Evolutionary conservation across 331 rosid genomes (phyloP).

Genomic region (Quercus phellos): DNA sequence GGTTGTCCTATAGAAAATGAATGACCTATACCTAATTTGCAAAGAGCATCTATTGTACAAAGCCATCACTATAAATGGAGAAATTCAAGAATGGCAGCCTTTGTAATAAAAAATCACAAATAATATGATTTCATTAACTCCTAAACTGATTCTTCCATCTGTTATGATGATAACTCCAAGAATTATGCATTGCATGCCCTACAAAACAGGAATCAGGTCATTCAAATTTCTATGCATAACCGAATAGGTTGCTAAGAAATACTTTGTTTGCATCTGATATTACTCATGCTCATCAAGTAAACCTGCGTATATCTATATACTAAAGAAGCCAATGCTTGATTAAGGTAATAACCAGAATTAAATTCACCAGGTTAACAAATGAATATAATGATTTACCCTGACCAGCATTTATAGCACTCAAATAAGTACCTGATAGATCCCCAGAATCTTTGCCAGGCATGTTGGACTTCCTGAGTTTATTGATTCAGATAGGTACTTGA

Average conservation of each 20-base stretch:
- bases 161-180: background rate
- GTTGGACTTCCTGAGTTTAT: conserved; percentile 77
- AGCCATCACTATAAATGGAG: background rate
- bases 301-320: background rate
- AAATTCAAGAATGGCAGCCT: background rate
- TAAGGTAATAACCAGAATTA: background rate
- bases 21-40: background rate
- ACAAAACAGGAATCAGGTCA: background rate
- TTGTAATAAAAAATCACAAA: background rate
- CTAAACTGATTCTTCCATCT: background rate
- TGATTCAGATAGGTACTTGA: conserved; percentile 85
- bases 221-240: background rate
- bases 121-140: background rate
- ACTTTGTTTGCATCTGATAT: background rate
- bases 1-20: background rate
- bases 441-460: conserved; percentile 92
- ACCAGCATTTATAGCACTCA: conserved; percentile 4
- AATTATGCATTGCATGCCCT: background rate
- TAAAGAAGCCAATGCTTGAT: background rate
- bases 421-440: conserved; percentile 83
- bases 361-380: background rate
- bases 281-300: background rate
- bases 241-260: background rate
- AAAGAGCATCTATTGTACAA: background rate
- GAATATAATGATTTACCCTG: background rate